Evolutionary conservation across 306 rosid species (phyloP).

Genomic region (Quercus parvula): DNA sequence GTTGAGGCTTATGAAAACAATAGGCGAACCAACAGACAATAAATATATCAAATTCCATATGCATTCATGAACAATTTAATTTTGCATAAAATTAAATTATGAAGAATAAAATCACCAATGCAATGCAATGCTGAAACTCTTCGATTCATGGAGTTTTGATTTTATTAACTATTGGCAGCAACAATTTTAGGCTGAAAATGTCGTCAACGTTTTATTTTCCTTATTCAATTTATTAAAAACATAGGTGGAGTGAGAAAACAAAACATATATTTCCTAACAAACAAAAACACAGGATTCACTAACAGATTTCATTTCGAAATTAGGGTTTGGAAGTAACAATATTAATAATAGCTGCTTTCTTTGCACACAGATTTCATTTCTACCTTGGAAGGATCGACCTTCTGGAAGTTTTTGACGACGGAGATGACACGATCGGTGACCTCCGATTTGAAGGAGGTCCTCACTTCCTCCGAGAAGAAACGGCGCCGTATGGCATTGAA

Average conservation of each 20-base stretch:
- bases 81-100: background rate
- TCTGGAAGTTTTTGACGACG: conserved; percentile 92
- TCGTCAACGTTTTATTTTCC: background rate
- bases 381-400: conserved; percentile 80
- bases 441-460: conserved; percentile 80
- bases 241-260: no score
- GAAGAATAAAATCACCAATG: background rate
- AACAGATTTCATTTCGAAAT: no score
- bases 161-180: background rate
- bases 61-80: background rate
- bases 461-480: conserved; percentile 68
- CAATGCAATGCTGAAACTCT: background rate
- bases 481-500: conserved; percentile 47
- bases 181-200: background rate
- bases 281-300: no score
- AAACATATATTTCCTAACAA: no score
- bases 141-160: background rate
- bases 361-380: no score
- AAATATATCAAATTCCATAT: background rate
- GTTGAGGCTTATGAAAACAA: background rate
- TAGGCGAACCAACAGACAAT: background rate
- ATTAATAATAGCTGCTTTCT: no score
- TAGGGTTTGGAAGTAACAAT: no score
- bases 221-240: background rate
- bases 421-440: conserved; percentile 88